Evolutionary conservation across 805 yeast species (phyloP).

Genomic region (Candida nemodendra): DNA sequence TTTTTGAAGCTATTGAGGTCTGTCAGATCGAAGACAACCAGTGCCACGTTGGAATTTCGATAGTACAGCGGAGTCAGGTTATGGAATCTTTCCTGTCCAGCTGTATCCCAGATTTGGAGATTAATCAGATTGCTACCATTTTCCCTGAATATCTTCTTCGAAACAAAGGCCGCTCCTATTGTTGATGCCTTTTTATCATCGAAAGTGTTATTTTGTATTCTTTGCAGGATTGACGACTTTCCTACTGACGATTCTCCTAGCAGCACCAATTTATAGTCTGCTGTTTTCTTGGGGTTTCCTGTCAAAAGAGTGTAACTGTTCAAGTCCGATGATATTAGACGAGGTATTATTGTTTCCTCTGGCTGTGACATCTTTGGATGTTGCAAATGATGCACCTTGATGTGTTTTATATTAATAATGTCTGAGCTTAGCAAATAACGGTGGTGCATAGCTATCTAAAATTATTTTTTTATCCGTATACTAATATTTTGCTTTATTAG

Average conservation of each 20-base stretch:
- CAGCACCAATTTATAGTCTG: conserved; percentile 36
- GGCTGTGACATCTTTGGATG: conserved; percentile 1
- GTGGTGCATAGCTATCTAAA: no score
- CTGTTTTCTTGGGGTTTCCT: conserved; percentile 25
- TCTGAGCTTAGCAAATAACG: no score
- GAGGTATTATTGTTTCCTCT: conserved; percentile 19
- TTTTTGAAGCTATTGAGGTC: conserved; percentile 53
- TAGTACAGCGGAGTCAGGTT: conserved; percentile 83
- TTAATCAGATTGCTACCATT: conserved; percentile 37
- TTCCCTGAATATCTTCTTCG: conserved; percentile 60
- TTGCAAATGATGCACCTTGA: neutral
- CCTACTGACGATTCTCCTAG: conserved; percentile 60
- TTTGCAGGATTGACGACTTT: conserved; percentile 71
- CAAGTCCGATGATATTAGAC: conserved; percentile 7
- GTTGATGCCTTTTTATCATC: conserved; percentile 84
- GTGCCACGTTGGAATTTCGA: conserved; percentile 77
- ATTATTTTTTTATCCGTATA: no score
- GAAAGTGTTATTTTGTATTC: conserved; percentile 71
- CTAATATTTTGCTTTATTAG: no score
- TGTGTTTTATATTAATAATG: no score
- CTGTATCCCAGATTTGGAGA: conserved; percentile 89
- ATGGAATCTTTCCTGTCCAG: conserved; percentile 89
- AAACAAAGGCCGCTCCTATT: conserved; percentile 97
- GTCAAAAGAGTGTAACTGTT: conserved; percentile 4
- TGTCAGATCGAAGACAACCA: conserved; percentile 83